Conservation (phyloP, 306 rosid genomes). For the Dicorynia guianensis region DNA sequence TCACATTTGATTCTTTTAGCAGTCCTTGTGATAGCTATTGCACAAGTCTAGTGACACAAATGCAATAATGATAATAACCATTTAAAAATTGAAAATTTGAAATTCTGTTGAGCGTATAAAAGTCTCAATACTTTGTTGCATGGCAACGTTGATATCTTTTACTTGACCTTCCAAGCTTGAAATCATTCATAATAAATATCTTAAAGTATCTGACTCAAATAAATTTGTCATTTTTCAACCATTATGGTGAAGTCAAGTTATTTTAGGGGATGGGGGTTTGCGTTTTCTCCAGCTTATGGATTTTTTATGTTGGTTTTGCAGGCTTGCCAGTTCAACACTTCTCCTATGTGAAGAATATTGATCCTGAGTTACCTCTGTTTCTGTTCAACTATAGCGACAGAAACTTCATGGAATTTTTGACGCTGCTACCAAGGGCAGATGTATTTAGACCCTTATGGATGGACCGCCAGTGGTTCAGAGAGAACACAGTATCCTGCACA, state of each 20-base stretch:
- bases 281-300: constrained; percentile 38
- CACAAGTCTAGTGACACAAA: neutral
- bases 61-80: constrained; percentile 13
- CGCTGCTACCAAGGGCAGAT: constrained; percentile 73
- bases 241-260: constrained; percentile 7
- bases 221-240: constrained; percentile 4
- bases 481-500: constrained; percentile 86
- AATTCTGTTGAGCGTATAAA: neutral
- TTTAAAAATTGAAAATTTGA: constrained; percentile 36
- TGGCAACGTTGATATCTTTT: constrained; percentile 1
- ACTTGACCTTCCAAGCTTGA: constrained; percentile 14
- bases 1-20: constrained; percentile 28
- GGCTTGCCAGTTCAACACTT: constrained; percentile 78
- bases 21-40: neutral
- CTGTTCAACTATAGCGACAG: constrained; percentile 84
- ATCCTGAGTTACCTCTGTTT: constrained; percentile 81
- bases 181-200: too few species aligned
- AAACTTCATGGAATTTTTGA: constrained; percentile 85
- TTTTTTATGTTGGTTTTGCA: constrained; percentile 43
- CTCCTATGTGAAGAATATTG: constrained; percentile 79
- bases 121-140: neutral
- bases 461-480: constrained; percentile 68
- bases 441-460: constrained; percentile 88
- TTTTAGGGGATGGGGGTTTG: neutral
- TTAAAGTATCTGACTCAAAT: neutral